Base-by-base conservation (phyloP, 2,329 filamentous ascomycete genomes). In the Aspergillus costaricaensis region DNA sequence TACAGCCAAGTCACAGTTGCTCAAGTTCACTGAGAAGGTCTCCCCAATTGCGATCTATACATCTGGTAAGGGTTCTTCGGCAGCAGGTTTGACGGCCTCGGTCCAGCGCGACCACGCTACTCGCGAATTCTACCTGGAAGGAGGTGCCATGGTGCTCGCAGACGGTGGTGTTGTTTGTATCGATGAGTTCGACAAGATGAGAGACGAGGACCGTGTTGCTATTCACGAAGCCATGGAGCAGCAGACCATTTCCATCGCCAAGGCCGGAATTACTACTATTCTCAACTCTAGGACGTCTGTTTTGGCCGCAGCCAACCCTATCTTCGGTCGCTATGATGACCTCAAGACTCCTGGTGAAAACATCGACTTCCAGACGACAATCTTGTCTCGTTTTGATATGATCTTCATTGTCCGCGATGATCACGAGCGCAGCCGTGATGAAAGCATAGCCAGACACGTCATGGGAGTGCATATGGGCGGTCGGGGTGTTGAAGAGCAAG, bases 181-280 rank as follows among this genome's bases (percentile, higher is more conserved):
- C 69, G 95, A 99, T 73, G 95, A 99, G 79, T 99, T 99, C 73
- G 95, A 99, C 81, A 99, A 99, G 83, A 99, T 99, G 95, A 86
- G 95, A 64, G 95, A 99, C 74, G 95, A 99, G 76, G 95, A 99
- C 70, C 86, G 95, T 68, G 95, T 98, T 6, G 95, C 95, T 2
- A 99, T 99, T 67, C 95, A 99, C 83, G 95, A 99, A 85, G 95
- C 95, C 60, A 99, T 99, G 95, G 95, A 99, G 76, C 95, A 99
- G 80, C 95, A 99, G 77, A 99, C 95, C 0, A 99, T 99, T 62
- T 98, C 95, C 10, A 98, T 99, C 69, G 95, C 95, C 65, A 98
- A 99, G 80, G 95, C 95, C 0, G 95, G 95, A 70, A 99, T 99
- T 73, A 99, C 95, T 0, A 99, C 95, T 0, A 98, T 99, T 65